phyloP scores from a whole-genome alignment of 768 basidiomycete species.

The Pisolithus microcarpus region DNA sequence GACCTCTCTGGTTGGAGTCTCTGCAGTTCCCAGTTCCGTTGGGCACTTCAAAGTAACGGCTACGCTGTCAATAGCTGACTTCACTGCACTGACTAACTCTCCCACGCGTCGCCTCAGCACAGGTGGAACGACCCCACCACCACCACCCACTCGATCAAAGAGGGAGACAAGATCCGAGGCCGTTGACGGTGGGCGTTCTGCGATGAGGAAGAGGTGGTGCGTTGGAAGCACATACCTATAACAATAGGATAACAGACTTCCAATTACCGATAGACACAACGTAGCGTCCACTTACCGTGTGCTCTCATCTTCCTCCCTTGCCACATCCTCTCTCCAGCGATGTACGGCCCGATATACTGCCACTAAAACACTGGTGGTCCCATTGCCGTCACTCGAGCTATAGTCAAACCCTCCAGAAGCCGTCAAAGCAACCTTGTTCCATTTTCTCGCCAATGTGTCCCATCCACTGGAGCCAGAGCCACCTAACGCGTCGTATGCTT shows the following conservation, averaged over 20 bases:
- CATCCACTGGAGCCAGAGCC: slow-evolving; percentile 70
- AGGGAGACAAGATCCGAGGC: slow-evolving; percentile 53
- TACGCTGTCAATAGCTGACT: slow-evolving; percentile 32
- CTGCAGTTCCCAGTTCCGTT: background rate
- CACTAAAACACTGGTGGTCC: slow-evolving; percentile 36
- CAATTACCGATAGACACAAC: background rate
- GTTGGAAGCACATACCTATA: slow-evolving; percentile 68
- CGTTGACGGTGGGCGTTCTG: slow-evolving; percentile 64
- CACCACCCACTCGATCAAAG: slow-evolving; percentile 33
- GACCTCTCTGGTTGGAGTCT: background rate
- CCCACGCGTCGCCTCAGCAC: slow-evolving; percentile 53
- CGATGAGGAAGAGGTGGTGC: slow-evolving; percentile 64
- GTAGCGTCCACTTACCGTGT: slow-evolving; percentile 44
- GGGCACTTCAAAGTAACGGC: background rate
- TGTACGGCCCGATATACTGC: slow-evolving; percentile 69
- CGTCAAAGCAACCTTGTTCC: slow-evolving; percentile 60
- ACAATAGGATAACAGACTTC: background rate
- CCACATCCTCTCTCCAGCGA: slow-evolving; percentile 73
- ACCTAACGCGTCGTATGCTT: slow-evolving; percentile 57
- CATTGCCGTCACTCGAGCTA: slow-evolving; percentile 27
- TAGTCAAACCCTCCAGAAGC: slow-evolving; percentile 15
- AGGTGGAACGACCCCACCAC: slow-evolving; percentile 42
- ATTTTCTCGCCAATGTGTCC: slow-evolving; percentile 71
- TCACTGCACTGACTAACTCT: slow-evolving; percentile 61
- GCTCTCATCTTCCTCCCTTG: slow-evolving; percentile 84